A percentile compares a stretch with the other conserved stretches of the same genome.
Evolutionary conservation across 768 basidiomycete species (phyloP).

Genomic region (Tylopilus sp.): DNA sequence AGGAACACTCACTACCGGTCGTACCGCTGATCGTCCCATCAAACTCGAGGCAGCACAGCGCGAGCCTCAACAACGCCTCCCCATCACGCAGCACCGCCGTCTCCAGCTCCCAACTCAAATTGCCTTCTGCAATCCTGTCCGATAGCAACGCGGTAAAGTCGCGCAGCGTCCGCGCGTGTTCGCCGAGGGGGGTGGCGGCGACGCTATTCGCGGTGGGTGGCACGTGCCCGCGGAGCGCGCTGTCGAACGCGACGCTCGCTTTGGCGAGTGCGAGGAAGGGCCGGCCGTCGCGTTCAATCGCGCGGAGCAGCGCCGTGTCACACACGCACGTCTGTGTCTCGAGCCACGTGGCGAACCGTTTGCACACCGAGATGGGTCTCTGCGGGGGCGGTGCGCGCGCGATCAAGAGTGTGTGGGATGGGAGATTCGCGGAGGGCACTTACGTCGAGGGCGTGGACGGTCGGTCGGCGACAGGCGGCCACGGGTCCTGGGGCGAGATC

Average conservation of each 20-base stretch:
- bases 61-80: slow-evolving; percentile 16
- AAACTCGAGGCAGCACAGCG: slow-evolving; percentile 20
- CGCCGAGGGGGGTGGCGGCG: not conserved
- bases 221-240: slow-evolving; percentile 9
- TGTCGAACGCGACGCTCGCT: slow-evolving; percentile 18
- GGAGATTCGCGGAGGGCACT: not conserved
- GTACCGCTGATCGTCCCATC: slow-evolving; percentile 14
- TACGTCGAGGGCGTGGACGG: slow-evolving; percentile 10
- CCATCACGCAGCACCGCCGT: slow-evolving; percentile 24
- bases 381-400: not conserved
- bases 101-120: slow-evolving; percentile 14
- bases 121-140: slow-evolving; percentile 7
- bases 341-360: slow-evolving; percentile 18
- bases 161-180: slow-evolving; percentile 13
- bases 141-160: slow-evolving; percentile 15
- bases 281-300: slow-evolving; percentile 24
- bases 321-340: slow-evolving; percentile 9
- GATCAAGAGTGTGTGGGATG: no score
- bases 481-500: not conserved
- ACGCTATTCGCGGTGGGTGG: not conserved
- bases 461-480: not conserved
- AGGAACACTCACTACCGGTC: not conserved
- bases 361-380: slow-evolving; percentile 11
- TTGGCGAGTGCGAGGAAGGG: slow-evolving; percentile 17
- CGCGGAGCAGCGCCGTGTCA: not conserved